Conservation (phyloP, 2,329 filamentous ascomycete genomes). For the Dactylellina haptotyla region DNA sequence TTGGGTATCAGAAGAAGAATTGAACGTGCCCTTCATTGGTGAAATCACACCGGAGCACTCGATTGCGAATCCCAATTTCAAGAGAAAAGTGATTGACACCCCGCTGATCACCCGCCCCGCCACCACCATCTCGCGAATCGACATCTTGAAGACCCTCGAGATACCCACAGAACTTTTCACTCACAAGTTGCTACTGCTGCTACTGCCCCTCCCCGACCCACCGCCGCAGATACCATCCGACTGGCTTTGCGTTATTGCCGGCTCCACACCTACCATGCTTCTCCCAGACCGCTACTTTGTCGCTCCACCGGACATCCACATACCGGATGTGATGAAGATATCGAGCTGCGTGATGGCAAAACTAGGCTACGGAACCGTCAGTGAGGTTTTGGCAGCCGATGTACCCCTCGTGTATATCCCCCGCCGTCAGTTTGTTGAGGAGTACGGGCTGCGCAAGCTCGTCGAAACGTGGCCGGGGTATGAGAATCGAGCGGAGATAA, state of each 20-base stretch:
- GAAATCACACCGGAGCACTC: conserved; percentile 9
- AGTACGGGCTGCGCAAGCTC: conserved; percentile 36
- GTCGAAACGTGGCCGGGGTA: conserved; percentile 41
- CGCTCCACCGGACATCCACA: conserved; percentile 38
- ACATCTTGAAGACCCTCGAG: conserved; percentile 31
- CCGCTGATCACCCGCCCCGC: conserved; percentile 37
- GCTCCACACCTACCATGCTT: conserved; percentile 41
- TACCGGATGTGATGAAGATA: conserved; percentile 48
- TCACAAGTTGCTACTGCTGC: conserved; percentile 27
- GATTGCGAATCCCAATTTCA: conserved; percentile 13
- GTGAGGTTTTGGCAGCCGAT: conserved; percentile 41
- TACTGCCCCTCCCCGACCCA: conserved; percentile 27
- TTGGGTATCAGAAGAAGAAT: conserved; percentile 22
- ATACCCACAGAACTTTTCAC: conserved; percentile 6
- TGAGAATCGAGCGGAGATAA: conserved; percentile 28
- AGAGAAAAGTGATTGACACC: conserved; percentile 38
- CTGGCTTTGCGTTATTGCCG: conserved; percentile 42
- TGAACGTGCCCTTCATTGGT: background rate
- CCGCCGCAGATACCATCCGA: conserved; percentile 47
- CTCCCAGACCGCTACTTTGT: conserved; percentile 44
- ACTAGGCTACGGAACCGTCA: conserved; percentile 45
- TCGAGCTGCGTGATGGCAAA: conserved; percentile 51
- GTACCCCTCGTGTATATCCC: conserved; percentile 42
- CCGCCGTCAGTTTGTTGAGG: conserved; percentile 40
- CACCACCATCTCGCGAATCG: conserved; percentile 10